A percentile compares a stretch with the other conserved stretches of the same genome.
phyloP scores from a whole-genome alignment of 192 early-diverging fungal species.

The Coemansia guatemalensis region DNA sequence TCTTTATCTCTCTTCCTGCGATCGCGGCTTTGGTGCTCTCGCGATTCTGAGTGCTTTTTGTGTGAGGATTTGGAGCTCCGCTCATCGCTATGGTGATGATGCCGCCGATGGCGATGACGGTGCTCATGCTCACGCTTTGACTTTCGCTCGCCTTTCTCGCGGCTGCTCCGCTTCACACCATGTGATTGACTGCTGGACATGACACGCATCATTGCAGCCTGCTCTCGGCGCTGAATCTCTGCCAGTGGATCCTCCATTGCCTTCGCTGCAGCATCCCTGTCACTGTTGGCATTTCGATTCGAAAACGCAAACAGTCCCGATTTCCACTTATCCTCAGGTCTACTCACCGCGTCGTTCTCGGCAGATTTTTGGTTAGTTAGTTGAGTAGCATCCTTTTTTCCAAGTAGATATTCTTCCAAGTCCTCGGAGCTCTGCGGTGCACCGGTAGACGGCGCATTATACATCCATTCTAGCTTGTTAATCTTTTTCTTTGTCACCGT shows the following conservation, averaged over 20 bases:
- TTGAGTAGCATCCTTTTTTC: constrained; percentile 79
- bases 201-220: constrained; percentile 67
- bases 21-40: too few relatives aligned
- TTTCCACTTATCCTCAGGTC: constrained; percentile 31
- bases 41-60: too few relatives aligned
- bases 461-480: constrained; percentile 98
- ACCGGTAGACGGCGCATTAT: constrained; percentile 59
- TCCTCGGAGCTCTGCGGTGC: constrained; percentile 65
- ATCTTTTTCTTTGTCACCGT: constrained; percentile 62
- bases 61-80: not conserved
- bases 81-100: constrained; percentile 3
- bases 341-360: not conserved
- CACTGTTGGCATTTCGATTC: constrained; percentile 73
- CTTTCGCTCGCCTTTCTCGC: constrained; percentile 12
- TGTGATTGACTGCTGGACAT: constrained; percentile 74
- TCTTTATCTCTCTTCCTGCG: too few relatives aligned
- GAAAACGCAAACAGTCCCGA: constrained; percentile 51
- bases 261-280: constrained; percentile 80
- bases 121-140: constrained; percentile 2
- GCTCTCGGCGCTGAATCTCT: constrained; percentile 85
- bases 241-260: constrained; percentile 90
- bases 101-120: not conserved
- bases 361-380: constrained; percentile 51
- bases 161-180: constrained; percentile 21
- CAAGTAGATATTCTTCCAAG: constrained; percentile 87